phyloP scores from a whole-genome alignment of 345 rosid genomes.

The Conringia planisiliqua region DNA sequence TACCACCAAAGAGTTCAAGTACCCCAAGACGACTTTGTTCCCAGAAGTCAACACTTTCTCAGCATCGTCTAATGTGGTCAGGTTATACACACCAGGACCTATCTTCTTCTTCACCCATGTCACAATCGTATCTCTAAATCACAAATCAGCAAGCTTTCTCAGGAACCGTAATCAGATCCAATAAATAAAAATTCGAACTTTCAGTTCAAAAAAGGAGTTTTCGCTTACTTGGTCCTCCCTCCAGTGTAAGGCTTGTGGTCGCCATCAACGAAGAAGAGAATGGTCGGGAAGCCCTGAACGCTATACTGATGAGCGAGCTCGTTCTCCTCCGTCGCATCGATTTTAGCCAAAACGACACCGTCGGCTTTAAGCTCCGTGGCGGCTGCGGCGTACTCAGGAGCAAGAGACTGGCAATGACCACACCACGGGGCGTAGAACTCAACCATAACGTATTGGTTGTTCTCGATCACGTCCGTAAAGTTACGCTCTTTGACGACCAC shows the following conservation, averaged over 20 bases:
- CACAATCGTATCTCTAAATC: constrained; percentile 74
- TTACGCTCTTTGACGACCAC: constrained; percentile 76
- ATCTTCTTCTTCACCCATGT: constrained; percentile 96
- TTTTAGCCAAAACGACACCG: constrained; percentile 79
- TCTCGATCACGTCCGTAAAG: constrained; percentile 63
- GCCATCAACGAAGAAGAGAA: constrained; percentile 80
- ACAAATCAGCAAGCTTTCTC: not conserved
- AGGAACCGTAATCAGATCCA: not conserved
- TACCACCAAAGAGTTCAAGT: constrained; percentile 87
- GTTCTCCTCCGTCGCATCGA: constrained; percentile 91
- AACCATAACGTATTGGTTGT: constrained; percentile 77
- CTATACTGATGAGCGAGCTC: constrained; percentile 78
- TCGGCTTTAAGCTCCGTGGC: constrained; percentile 80
- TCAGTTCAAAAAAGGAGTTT: not conserved
- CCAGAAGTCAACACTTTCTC: constrained; percentile 76
- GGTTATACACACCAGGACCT: constrained; percentile 76
- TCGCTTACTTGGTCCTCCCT: constrained; percentile 75
- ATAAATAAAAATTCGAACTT: not conserved
- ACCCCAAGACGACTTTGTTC: constrained; percentile 75
- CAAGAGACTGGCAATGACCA: constrained; percentile 92
- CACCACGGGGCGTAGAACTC: constrained; percentile 99
- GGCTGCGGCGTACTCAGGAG: constrained; percentile 97
- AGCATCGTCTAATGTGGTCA: constrained; percentile 84
- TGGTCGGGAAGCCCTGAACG: constrained; percentile 89
- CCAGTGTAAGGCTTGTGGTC: constrained; percentile 78